Conservation (phyloP, 805 yeast species). For the Yarrowia hollandica region DNA sequence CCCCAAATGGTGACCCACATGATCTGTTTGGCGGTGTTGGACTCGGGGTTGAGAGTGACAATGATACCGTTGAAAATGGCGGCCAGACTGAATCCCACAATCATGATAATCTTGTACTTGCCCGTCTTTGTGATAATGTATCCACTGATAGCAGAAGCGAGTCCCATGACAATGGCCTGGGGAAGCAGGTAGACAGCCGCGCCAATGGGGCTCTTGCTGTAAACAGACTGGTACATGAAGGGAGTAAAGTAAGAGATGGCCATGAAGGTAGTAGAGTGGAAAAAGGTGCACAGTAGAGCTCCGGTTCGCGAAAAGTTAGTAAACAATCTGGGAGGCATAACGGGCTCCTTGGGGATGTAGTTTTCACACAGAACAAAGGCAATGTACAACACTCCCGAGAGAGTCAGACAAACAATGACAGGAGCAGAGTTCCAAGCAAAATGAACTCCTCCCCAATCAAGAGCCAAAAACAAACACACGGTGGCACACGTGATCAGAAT, state of each 20-base stretch:
- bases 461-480: slow-evolving; percentile 47
- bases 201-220: slow-evolving; percentile 44
- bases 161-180: slow-evolving; percentile 48
- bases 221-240: slow-evolving; percentile 50
- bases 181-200: slow-evolving; percentile 49
- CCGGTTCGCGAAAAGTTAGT: slow-evolving; percentile 21
- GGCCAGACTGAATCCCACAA: slow-evolving; percentile 37
- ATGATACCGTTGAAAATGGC: slow-evolving; percentile 47
- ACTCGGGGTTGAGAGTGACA: slow-evolving; percentile 45
- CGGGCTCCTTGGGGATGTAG: slow-evolving; percentile 41
- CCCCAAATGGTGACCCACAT: slow-evolving; percentile 53
- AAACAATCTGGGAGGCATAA: slow-evolving; percentile 47
- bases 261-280: slow-evolving; percentile 53
- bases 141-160: slow-evolving; percentile 49
- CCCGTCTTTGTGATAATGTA: slow-evolving; percentile 47
- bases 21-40: slow-evolving; percentile 44
- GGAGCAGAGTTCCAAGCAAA: slow-evolving; percentile 56
- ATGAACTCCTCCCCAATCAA: slow-evolving; percentile 55
- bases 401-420: slow-evolving; percentile 46
- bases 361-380: slow-evolving; percentile 52
- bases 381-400: slow-evolving; percentile 48
- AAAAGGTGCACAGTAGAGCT: slow-evolving; percentile 35
- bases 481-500: slow-evolving; percentile 51
- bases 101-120: slow-evolving; percentile 46
- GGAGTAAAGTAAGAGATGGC: slow-evolving; percentile 54